Evolutionary conservation across 1,284 basidiomycete genomes (phyloP).

Genomic region (Dichomitus squalens): DNA sequence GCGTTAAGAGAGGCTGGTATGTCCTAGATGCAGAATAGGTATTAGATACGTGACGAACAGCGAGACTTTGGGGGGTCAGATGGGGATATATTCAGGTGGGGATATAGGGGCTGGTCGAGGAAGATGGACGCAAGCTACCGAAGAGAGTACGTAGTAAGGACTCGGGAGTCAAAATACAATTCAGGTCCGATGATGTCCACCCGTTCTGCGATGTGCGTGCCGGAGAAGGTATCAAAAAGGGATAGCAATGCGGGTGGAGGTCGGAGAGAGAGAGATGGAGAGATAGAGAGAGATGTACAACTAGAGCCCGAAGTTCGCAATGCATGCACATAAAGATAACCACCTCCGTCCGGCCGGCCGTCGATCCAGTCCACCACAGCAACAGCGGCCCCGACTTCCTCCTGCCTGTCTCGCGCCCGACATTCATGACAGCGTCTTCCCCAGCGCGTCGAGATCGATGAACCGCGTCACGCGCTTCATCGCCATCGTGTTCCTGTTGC

Average conservation of each 20-base stretch:
- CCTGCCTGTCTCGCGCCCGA: no score
- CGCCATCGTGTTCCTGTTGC: conserved; percentile 55
- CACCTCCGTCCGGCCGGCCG: background rate
- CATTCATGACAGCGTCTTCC: conserved; percentile 17
- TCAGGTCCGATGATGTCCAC: conserved; percentile 14
- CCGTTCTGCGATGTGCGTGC: conserved; percentile 9
- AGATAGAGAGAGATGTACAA: background rate
- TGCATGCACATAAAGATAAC: conserved; percentile 1
- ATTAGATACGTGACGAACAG: conserved; percentile 14
- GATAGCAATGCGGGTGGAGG: background rate
- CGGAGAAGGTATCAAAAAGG: background rate
- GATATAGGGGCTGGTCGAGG: no score
- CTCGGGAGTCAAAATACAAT: conserved; percentile 9
- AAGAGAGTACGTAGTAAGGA: no score
- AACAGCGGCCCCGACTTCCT: no score
- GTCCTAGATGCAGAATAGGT: conserved; percentile 23
- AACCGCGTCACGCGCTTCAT: conserved; percentile 68
- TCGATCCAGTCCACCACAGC: background rate
- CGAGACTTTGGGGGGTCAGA: background rate
- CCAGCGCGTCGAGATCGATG: conserved; percentile 42
- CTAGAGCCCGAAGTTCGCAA: background rate
- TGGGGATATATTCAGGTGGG: background rate
- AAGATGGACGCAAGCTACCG: no score
- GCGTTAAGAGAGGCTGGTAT: background rate
- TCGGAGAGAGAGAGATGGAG: background rate